phyloP scores from a whole-genome alignment of 805 yeast genomes.

The Wickerhamomyces sydowiorum region DNA sequence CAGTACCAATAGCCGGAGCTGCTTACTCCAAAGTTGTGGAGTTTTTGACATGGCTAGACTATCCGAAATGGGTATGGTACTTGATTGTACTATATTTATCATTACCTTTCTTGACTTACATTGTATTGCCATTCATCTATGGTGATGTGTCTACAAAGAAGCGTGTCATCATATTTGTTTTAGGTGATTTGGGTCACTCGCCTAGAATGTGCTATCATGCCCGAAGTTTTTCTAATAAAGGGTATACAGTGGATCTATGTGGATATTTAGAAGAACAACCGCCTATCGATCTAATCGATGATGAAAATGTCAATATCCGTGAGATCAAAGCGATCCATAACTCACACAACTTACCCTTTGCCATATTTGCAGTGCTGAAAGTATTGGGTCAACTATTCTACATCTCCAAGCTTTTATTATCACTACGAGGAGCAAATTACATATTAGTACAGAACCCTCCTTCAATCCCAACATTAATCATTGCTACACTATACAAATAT shows the following conservation, averaged over 20 bases:
- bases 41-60: conserved; percentile 16
- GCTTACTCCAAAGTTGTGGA: neutral
- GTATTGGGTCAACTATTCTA: conserved; percentile 48
- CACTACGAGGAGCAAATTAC: conserved; percentile 56
- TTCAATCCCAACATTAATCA: conserved; percentile 70
- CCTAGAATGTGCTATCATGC: conserved; percentile 95
- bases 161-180: conserved; percentile 70
- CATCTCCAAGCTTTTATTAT: conserved; percentile 43
- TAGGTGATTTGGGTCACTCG: conserved; percentile 93
- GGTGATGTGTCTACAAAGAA: conserved; percentile 33
- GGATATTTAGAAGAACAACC: conserved; percentile 68
- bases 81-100: conserved; percentile 39
- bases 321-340: conserved; percentile 39
- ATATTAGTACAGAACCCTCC: conserved; percentile 91
- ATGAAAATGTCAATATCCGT: conserved; percentile 46
- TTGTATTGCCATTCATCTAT: conserved; percentile 28
- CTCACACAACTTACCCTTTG: conserved; percentile 38
- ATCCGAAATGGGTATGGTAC: conserved; percentile 36
- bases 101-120: conserved; percentile 29
- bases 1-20: neutral
- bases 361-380: conserved; percentile 53
- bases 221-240: conserved; percentile 57
- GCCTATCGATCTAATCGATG: conserved; percentile 44
- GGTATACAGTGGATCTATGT: conserved; percentile 74
- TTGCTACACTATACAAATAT: conserved; percentile 50